Conservation (phyloP, 371 early-diverging fungal species). For the Furculomyces boomerangus region DNA sequence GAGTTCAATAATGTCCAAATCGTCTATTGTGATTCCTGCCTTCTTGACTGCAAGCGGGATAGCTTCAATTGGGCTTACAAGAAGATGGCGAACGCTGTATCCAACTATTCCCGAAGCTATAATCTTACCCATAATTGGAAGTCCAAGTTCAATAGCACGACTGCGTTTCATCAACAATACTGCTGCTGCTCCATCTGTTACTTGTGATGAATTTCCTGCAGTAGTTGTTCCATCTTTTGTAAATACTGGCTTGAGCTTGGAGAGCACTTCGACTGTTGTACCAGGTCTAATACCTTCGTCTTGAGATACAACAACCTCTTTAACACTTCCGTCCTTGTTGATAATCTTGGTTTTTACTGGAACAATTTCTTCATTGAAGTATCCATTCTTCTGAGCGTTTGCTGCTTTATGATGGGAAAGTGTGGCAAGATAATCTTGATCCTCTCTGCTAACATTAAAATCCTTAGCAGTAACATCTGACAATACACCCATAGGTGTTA, state of each 20-base stretch:
- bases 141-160: constrained; percentile 69
- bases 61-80: constrained; percentile 84
- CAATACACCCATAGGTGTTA: constrained; percentile 81
- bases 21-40: constrained; percentile 54
- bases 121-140: constrained; percentile 77
- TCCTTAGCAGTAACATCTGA: constrained; percentile 91
- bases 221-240: constrained; percentile 72
- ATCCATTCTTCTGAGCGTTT: constrained; percentile 74
- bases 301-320: constrained; percentile 34
- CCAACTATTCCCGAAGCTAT: constrained; percentile 80
- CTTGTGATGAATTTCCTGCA: constrained; percentile 96
- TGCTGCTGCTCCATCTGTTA: constrained; percentile 95
- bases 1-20: constrained; percentile 70
- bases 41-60: constrained; percentile 78
- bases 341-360: constrained; percentile 61
- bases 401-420: constrained; percentile 24
- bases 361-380: constrained; percentile 83
- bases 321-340: constrained; percentile 51
- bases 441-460: constrained; percentile 56
- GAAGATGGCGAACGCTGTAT: constrained; percentile 86
- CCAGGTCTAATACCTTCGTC: constrained; percentile 90
- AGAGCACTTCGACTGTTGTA: constrained; percentile 59
- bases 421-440: constrained; percentile 79
- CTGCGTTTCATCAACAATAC: constrained; percentile 88
- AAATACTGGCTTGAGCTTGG: constrained; percentile 84